Conservation (phyloP, 2,329 filamentous ascomycete genomes). For the Cercospora beticola region DNA sequence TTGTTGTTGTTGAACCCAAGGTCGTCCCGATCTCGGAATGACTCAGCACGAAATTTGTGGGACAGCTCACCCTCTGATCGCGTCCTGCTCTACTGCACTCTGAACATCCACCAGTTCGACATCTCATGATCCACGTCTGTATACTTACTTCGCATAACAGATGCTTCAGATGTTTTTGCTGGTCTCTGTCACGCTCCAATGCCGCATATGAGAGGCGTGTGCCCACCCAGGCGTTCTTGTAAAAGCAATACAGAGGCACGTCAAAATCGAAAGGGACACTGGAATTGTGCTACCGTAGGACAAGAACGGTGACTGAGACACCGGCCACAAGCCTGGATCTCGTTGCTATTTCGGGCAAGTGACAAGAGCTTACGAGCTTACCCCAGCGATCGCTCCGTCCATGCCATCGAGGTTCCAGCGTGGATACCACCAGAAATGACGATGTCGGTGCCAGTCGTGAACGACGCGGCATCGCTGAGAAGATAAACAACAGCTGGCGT, state of each 20-base stretch:
- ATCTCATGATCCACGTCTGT: not conserved
- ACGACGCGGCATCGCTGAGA: constrained; percentile 18
- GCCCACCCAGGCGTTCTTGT: too few relatives aligned
- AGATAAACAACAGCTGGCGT: constrained; percentile 18
- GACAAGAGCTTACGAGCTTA: not conserved
- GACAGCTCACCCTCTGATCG: not conserved
- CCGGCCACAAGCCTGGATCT: not conserved
- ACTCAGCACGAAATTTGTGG: not conserved
- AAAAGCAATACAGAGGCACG: not conserved
- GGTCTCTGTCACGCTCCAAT: not conserved
- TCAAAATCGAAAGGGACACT: not conserved
- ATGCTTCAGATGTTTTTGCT: too few relatives aligned
- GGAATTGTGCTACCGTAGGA: not conserved
- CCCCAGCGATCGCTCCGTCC: not conserved
- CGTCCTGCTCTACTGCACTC: not conserved
- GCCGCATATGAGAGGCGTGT: not conserved
- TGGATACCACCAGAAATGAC: constrained; percentile 21
- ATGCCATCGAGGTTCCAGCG: constrained; percentile 15
- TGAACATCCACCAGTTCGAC: not conserved
- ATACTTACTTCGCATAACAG: too few relatives aligned
- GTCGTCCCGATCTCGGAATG: not conserved
- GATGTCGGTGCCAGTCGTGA: constrained; percentile 21
- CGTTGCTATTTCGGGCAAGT: not conserved
- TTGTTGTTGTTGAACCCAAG: not conserved
- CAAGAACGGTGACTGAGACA: not conserved